These are phyloP conservation scores for Athelia psychrophila DNA, from an alignment of 1,284 basidiomycete genomes.

Conservation along the genomic window DNA sequence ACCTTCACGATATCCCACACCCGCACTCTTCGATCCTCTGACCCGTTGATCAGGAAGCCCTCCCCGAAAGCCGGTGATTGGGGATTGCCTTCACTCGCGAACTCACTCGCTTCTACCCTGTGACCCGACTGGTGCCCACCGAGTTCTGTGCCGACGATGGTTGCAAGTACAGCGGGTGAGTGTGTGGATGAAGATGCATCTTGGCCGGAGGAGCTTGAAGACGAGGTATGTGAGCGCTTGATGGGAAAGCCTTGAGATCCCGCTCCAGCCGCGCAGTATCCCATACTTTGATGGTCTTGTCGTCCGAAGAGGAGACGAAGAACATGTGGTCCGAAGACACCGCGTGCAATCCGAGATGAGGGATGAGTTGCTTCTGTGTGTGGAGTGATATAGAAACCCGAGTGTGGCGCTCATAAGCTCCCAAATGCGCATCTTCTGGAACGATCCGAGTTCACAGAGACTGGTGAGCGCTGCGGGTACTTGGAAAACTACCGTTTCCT, in stretches of 20 bases:
- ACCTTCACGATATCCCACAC: slow-evolving; percentile 79
- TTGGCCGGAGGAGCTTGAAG: slow-evolving; percentile 15
- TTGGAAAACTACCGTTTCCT: slow-evolving; percentile 90
- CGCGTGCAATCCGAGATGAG: slow-evolving; percentile 77
- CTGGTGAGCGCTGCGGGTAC: slow-evolving; percentile 85
- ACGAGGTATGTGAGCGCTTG: not conserved
- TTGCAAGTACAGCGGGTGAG: slow-evolving; percentile 58
- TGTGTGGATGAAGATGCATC: slow-evolving; percentile 39
- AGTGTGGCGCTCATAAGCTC: slow-evolving; percentile 86
- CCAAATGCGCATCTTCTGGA: slow-evolving; percentile 93
- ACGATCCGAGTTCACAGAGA: slow-evolving; percentile 82
- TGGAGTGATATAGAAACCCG: slow-evolving; percentile 92
- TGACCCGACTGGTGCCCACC: slow-evolving; percentile 59
- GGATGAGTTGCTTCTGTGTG: slow-evolving; percentile 75
- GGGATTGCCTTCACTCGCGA: slow-evolving; percentile 36
- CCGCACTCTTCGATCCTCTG: slow-evolving; percentile 78
- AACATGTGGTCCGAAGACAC: slow-evolving; percentile 94
- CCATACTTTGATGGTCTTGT: slow-evolving; percentile 84
- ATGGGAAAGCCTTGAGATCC: slow-evolving; percentile 36
- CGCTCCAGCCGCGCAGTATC: slow-evolving; percentile 78
- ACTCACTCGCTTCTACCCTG: slow-evolving; percentile 52
- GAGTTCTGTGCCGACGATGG: slow-evolving; percentile 71
- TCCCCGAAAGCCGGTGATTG: slow-evolving; percentile 36
- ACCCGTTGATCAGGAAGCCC: slow-evolving; percentile 80
- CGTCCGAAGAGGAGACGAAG: slow-evolving; percentile 88